These are phyloP conservation scores for Tuber aestivum DNA, from an alignment of 495 filamentous ascomycete species.

Conservation along the genomic window DNA sequence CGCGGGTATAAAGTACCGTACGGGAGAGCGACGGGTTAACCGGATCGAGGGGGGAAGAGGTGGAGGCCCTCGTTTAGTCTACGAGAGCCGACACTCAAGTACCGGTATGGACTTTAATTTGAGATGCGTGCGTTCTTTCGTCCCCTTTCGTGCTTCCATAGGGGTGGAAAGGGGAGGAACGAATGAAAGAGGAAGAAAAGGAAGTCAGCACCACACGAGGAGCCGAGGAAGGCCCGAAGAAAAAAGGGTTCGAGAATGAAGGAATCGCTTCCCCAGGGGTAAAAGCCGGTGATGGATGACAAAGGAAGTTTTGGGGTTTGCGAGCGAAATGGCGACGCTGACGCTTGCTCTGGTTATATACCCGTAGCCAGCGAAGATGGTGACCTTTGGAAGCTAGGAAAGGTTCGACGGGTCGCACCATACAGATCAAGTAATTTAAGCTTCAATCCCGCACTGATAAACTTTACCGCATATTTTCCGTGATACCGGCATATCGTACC, in stretches of 20 bases:
- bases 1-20: not conserved
- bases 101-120: not conserved
- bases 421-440: not conserved
- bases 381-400: not conserved
- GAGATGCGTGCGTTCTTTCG: not conserved
- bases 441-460: not conserved
- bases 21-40: not conserved
- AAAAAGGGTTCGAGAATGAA: not conserved
- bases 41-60: not conserved
- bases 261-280: not conserved
- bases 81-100: not conserved
- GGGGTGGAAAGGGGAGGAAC: not conserved
- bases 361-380: not conserved
- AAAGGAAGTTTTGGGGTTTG: not conserved
- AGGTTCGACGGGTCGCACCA: not conserved
- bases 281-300: not conserved
- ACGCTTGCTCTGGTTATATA: not conserved
- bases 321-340: not conserved
- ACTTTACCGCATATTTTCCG: not conserved
- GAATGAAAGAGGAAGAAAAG: not conserved
- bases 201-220: not conserved
- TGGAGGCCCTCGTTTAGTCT: not conserved
- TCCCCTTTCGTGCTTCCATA: not conserved
- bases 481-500: not conserved
- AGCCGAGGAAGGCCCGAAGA: not conserved